These are phyloP conservation scores for Volvox carteri DNA, from an alignment of 163 green algal species.

Conservation along the genomic window DNA sequence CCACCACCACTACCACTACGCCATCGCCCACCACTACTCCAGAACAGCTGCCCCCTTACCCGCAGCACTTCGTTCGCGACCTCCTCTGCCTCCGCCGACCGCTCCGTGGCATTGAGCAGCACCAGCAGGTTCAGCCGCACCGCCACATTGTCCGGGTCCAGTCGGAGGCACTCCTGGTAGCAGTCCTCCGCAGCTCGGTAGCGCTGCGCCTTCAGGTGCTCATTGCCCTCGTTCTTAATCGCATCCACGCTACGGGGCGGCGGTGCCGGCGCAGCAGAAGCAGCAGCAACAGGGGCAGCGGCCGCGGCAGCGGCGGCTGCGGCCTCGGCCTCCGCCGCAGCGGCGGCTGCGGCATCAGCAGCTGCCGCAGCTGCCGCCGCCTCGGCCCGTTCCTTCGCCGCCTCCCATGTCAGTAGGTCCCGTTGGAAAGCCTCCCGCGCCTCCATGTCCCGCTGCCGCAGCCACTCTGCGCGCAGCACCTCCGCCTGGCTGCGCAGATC, in stretches of 20 bases:
- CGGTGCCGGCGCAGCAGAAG: background rate
- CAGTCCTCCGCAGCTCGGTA: conserved; percentile 44
- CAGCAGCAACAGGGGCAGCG: background rate
- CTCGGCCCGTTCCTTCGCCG: conserved; percentile 1
- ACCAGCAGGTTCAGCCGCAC: conserved; percentile 64
- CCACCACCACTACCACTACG: background rate
- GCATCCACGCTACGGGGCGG: background rate
- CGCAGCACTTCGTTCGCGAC: conserved; percentile 13
- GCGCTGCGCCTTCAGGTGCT: conserved; percentile 10
- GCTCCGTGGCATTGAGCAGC: conserved; percentile 28
- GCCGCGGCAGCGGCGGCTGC: background rate
- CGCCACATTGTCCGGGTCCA: conserved; percentile 47
- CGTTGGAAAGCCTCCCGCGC: conserved; percentile 1
- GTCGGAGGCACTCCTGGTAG: conserved; percentile 48
- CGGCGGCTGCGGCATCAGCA: background rate
- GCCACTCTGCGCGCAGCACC: background rate
- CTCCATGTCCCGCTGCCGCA: conserved; percentile 15
- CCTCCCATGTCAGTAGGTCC: conserved; percentile 40
- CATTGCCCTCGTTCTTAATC: conserved; percentile 61
- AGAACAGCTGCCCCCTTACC: conserved; percentile 16
- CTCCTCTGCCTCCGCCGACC: conserved; percentile 44
- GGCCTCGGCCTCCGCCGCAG: background rate
- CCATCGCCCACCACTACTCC: background rate
- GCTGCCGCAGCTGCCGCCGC: conserved; percentile 10
- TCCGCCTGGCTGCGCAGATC: background rate